Conservation (phyloP, 208 protist genomes). For the Leishmania mexicana region DNA sequence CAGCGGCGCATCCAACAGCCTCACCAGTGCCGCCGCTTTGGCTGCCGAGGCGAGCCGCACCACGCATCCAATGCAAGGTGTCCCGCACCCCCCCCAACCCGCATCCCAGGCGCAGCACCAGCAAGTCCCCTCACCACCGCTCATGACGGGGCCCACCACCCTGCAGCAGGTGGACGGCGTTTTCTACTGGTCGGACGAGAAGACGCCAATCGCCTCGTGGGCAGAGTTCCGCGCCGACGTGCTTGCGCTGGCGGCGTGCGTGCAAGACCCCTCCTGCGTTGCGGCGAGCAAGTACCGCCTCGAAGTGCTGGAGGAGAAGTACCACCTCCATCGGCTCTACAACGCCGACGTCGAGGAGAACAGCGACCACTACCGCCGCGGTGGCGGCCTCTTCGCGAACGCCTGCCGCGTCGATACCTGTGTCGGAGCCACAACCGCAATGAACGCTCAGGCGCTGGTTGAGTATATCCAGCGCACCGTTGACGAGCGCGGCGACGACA, state of each 20-base stretch:
- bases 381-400: constrained; percentile 87
- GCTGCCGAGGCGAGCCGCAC: neutral
- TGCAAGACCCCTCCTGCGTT: constrained; percentile 62
- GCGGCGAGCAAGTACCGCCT: constrained; percentile 74
- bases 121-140: neutral
- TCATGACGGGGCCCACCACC: constrained; percentile 34
- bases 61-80: neutral
- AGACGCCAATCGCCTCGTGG: constrained; percentile 56
- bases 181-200: constrained; percentile 63
- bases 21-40: too few relatives aligned
- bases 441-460: constrained; percentile 90
- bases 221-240: constrained; percentile 79
- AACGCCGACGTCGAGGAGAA: constrained; percentile 82
- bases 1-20: neutral
- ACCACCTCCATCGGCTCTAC: constrained; percentile 91
- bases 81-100: neutral
- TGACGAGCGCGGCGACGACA: constrained; percentile 75
- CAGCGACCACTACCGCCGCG: constrained; percentile 60
- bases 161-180: constrained; percentile 72
- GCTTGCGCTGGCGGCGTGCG: constrained; percentile 36
- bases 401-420: constrained; percentile 94
- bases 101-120: constrained; percentile 2
- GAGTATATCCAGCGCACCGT: constrained; percentile 93
- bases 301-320: constrained; percentile 93
- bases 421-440: constrained; percentile 81